These are phyloP conservation scores for Salix brachista DNA, from an alignment of 345 rosid species.

Conservation along the genomic window DNA sequence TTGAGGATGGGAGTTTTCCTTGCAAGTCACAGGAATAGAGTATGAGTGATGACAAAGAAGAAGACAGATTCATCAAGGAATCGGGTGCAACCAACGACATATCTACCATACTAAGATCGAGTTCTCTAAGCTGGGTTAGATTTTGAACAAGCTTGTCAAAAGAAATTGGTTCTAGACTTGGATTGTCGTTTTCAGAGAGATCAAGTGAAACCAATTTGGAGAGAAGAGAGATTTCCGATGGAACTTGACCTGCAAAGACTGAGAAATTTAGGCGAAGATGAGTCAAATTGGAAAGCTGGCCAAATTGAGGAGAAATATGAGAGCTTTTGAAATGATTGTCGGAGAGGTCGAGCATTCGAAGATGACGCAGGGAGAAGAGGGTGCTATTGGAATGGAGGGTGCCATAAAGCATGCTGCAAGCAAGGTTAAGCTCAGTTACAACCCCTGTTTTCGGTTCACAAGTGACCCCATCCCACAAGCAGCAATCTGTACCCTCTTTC, in stretches of 20 bases:
- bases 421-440: too few relatives aligned
- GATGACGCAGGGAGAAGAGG: slow-evolving; percentile 18
- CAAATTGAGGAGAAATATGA: slow-evolving; percentile 1
- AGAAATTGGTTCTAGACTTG: background rate
- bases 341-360: slow-evolving; percentile 27
- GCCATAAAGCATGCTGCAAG: too few relatives aligned
- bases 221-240: too few relatives aligned
- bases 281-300: background rate
- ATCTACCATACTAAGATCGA: background rate
- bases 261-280: background rate
- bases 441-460: too few relatives aligned
- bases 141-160: background rate
- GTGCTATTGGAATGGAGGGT: slow-evolving; percentile 5
- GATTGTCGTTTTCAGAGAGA: background rate
- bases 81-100: background rate
- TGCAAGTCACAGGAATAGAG: too few relatives aligned
- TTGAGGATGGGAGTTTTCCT: too few relatives aligned
- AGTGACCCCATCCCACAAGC: too few relatives aligned
- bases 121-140: background rate
- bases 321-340: slow-evolving; percentile 16
- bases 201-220: background rate
- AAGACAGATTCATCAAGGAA: too few relatives aligned
- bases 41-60: too few relatives aligned
- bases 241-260: too few relatives aligned
- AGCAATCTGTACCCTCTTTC: too few relatives aligned